These are phyloP conservation scores for Geranomyces variabilis DNA, from an alignment of 192 early-diverging fungal species.

Conservation along the genomic window DNA sequence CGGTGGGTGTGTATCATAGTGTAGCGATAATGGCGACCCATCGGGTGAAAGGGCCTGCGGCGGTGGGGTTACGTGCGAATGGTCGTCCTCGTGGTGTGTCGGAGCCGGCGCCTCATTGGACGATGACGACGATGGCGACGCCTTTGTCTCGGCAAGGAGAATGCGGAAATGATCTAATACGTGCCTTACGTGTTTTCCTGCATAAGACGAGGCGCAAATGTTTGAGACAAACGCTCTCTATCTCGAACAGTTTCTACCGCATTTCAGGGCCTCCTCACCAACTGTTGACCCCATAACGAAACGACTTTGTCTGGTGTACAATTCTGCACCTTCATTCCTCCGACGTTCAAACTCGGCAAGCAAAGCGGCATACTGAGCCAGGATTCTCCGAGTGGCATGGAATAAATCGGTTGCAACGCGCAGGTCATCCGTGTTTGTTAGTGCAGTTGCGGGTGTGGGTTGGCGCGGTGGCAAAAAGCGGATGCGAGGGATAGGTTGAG, in stretches of 20 bases:
- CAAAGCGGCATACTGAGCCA: not conserved
- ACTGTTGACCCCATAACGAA: conserved; percentile 9
- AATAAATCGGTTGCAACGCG: not conserved
- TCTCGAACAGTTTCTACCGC: not conserved
- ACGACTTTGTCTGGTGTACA: not conserved
- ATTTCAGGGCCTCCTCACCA: not conserved
- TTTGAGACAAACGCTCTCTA: not conserved
- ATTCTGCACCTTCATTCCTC: not conserved
- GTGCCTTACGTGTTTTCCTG: conserved; percentile 36
- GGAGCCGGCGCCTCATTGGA: too few species aligned
- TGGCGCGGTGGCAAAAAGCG: conserved; percentile 2
- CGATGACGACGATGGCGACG: not conserved
- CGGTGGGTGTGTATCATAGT: not conserved
- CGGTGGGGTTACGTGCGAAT: not conserved
- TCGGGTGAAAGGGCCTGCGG: not conserved
- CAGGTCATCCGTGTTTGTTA: not conserved
- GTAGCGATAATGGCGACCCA: conserved; percentile 7
- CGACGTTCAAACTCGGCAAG: not conserved
- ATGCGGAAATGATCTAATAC: conserved; percentile 33
- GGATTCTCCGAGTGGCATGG: not conserved
- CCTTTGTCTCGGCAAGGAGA: conserved; percentile 12
- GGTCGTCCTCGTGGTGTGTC: too few species aligned
- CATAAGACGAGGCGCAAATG: not conserved
- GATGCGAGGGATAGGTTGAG: not conserved
- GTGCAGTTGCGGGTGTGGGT: not conserved